These are phyloP conservation scores for Nissolia schottii DNA, from an alignment of 306 rosid genomes.

Conservation along the genomic window DNA sequence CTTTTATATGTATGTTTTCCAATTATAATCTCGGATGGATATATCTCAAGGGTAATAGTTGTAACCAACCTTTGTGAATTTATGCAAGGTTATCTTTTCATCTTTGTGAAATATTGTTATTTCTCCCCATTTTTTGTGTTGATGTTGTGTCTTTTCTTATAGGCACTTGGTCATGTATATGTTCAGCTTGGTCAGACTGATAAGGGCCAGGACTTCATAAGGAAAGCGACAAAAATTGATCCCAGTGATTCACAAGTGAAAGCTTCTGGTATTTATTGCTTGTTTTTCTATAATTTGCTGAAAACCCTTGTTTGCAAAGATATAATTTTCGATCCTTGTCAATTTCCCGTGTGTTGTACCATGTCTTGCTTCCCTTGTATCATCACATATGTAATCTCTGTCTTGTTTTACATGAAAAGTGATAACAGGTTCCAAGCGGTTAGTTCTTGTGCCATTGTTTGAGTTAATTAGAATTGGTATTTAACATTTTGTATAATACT, in stretches of 20 bases:
- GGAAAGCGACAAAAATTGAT: slow-evolving; percentile 96
- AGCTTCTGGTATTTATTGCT: not conserved
- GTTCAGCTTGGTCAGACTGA: slow-evolving; percentile 93
- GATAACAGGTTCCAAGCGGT: not conserved
- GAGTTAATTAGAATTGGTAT: not conserved
- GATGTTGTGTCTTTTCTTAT: slow-evolving; percentile 24
- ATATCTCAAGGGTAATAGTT: too few species aligned
- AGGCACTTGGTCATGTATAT: slow-evolving; percentile 94
- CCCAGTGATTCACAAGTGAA: slow-evolving; percentile 95
- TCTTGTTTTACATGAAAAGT: not conserved
- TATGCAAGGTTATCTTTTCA: too few species aligned
- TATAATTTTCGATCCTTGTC: not conserved
- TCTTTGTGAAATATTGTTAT: not conserved
- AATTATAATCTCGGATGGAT: too few species aligned
- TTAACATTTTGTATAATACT: not conserved
- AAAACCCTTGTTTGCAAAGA: not conserved
- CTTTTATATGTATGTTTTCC: too few species aligned
- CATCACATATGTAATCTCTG: not conserved
- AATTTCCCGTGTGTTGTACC: not conserved
- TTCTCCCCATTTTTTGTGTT: slow-evolving; percentile 8
- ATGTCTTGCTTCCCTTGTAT: not conserved
- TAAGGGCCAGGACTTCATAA: slow-evolving; percentile 80
- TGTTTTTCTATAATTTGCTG: not conserved
- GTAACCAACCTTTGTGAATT: too few species aligned
- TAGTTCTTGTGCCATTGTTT: too few species aligned